Evolutionary conservation across 2,329 filamentous ascomycete genomes (phyloP), one percentile per base, ranked within the genome.

Genomic region (Pestalotiopsis sp.): DNA sequence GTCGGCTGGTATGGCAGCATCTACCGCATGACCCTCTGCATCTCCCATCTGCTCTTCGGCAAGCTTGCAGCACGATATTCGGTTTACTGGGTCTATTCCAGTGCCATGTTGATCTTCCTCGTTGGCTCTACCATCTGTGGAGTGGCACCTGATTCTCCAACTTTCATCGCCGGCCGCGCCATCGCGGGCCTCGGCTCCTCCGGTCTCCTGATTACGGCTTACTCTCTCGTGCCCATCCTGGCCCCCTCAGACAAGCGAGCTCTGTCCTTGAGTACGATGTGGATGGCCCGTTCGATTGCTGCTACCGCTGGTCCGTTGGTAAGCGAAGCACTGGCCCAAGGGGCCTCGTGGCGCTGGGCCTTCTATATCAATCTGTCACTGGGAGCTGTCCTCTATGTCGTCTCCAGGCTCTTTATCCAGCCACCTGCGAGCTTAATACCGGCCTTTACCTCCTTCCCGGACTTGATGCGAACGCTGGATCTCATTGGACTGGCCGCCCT

Each of bases 131-230:
- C 78, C 24, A 68, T 83, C 48, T 82, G 80, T 67, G 81, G 80
- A 5, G 77, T 78, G 0, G 81, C 81, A 13, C 79, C 80, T 11
- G 79, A 67, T 66, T 81, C 79, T 2, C 70, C 77, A 17, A 77
- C 76, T 17, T 78, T 83, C 64, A 82, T 83, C 38, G 20, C 81
- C 55, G 81, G 81, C 4, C 76, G 81, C 17, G 81, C 79, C 57
- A 74, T 83, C 38, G 77, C 80, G 56, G 81, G 81, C 6, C 61
- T 80, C 1, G 80, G 81, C 11, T 39, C 62, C 6, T 68, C 63
- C 57, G 64, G 57, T 11, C 22, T 52, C 9, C 22, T 64, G 13
- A n/a, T 9, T 39, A 26, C 39, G 5, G n/a, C 57, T 13, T n/a
- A 7, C 13, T 44, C 63, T n/a, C 24, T 65, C 20, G 3, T 65